Percentiles rank a stretch among this genome's conserved stretches.
Conservation (phyloP, 352 stramenopile genomes). For the Pythium grandisporangium region DNA sequence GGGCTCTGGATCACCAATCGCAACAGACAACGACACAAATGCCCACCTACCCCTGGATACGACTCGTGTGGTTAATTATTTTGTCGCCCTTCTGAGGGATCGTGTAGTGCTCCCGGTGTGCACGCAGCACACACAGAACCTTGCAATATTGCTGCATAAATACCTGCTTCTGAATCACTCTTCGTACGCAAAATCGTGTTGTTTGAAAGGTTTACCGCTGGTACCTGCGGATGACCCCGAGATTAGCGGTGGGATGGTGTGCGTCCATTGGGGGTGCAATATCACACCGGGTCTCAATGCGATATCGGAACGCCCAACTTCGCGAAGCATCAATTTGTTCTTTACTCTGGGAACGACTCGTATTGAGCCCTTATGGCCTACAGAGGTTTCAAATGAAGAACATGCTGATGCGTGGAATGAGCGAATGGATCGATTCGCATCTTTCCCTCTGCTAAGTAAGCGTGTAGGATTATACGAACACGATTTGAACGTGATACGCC, state of each 20-base stretch:
- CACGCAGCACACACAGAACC: slow-evolving; percentile 22
- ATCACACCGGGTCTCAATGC: slow-evolving; percentile 31
- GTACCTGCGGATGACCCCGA: slow-evolving; percentile 42
- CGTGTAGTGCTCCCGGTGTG: slow-evolving; percentile 27
- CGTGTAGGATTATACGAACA: slow-evolving; percentile 18
- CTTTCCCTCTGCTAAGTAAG: slow-evolving; percentile 42
- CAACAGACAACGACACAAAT: background rate
- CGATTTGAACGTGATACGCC: slow-evolving; percentile 18
- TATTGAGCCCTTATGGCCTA: background rate
- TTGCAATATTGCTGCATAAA: slow-evolving; percentile 26
- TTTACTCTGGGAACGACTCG: slow-evolving; percentile 50
- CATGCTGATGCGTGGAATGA: slow-evolving; percentile 10
- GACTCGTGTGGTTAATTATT: slow-evolving; percentile 45
- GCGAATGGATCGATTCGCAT: slow-evolving; percentile 38
- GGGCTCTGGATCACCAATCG: background rate
- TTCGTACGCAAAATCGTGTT: slow-evolving; percentile 40
- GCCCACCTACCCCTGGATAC: slow-evolving; percentile 9
- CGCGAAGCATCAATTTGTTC: slow-evolving; percentile 45
- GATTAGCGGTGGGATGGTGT: slow-evolving; percentile 49
- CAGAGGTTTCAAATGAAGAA: slow-evolving; percentile 6
- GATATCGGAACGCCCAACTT: too few relatives aligned
- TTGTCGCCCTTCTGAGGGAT: slow-evolving; percentile 38
- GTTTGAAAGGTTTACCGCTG: slow-evolving; percentile 26
- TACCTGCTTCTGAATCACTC: slow-evolving; percentile 57
- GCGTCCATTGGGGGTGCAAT: slow-evolving; percentile 44